Evolutionary conservation across 163 green algal species (phyloP), one percentile per base, ranked within the genome.

Genomic region (Chlamydomonas reinhardtii): DNA sequence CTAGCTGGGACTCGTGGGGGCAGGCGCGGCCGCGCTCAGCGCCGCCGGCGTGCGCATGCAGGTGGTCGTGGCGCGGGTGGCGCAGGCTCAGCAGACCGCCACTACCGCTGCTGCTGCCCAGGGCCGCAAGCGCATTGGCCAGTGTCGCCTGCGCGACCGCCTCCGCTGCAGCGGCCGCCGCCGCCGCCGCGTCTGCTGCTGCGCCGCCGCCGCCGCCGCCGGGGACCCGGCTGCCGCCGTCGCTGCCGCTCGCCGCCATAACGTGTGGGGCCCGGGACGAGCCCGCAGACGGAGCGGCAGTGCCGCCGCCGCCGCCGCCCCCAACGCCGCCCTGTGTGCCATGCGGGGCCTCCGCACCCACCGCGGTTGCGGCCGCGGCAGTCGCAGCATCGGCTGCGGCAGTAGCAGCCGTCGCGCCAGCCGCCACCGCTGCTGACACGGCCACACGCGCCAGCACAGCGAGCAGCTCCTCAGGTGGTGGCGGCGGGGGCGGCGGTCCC

Each of bases 391-490:
- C 62, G 25, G 62, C 62, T 0, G 27, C 62, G 62, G 25, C 62
- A 14, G 25, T 70, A 56, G 48, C 48, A 19, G 48, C 48, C 2
- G 6, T 56, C 48, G 48, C 19, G 52, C 48, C 79, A 22, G 70
- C 68, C 0, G 52, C 79, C 9, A 76, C 32, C 4, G 66, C 66
- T 4, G 79, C 52, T 14, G 79, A 52, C 4, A 85, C 79, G 4
- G 79, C 79, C 14, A 68, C 68, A 0, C 52, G 24, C 12, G 48
- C 69, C 52, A 85, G 54, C 48, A 54, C 79, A 22, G 68, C 52
- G 6, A 85, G 15, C 9, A 85, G 69, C 31, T 76, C 68, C 54
- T 85, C 79, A 11, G 79, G 79, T 52, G 79, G 79, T 17, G 79
- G 68, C 54, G 79, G 79, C 32, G 78, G 27, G n/a, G n/a, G n/a